Evolutionary conservation across 1,139 yeast species (phyloP).

Genomic region (Pneumocystis murina): DNA sequence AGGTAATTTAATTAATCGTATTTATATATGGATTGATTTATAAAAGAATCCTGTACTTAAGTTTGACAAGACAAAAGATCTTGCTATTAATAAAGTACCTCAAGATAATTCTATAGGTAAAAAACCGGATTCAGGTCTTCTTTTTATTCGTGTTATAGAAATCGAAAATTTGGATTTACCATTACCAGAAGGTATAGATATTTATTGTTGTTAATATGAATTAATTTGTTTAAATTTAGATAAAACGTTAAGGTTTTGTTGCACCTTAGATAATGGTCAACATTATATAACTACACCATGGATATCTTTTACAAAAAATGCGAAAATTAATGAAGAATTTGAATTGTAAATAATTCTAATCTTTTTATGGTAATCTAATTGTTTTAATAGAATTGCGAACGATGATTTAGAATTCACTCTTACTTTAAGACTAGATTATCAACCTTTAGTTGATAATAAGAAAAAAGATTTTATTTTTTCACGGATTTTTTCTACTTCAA

Average conservation of each 20-base stretch:
- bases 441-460: background rate
- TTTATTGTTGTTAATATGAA: background rate
- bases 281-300: conserved; percentile 71
- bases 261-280: conserved; percentile 71
- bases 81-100: background rate
- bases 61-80: background rate
- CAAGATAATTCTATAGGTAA: background rate
- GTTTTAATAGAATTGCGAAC: conserved; percentile 33
- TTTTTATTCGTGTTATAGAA: conserved; percentile 1
- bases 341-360: conserved; percentile 32
- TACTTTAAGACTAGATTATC: conserved; percentile 44
- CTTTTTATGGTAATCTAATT: background rate
- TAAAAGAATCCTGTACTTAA: background rate
- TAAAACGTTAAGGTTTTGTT: conserved; percentile 8
- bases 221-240: conserved; percentile 3
- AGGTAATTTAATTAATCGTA: background rate
- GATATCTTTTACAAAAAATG: conserved; percentile 31
- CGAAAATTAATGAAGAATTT: conserved; percentile 62
- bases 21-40: background rate
- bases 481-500: conserved; percentile 6
- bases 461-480: conserved; percentile 2
- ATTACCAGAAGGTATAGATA: background rate
- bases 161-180: background rate
- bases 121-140: background rate
- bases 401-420: conserved; percentile 52